These are phyloP conservation scores for Pythium insidiosum DNA, from an alignment of 352 stramenopile genomes.

Conservation along the genomic window DNA sequence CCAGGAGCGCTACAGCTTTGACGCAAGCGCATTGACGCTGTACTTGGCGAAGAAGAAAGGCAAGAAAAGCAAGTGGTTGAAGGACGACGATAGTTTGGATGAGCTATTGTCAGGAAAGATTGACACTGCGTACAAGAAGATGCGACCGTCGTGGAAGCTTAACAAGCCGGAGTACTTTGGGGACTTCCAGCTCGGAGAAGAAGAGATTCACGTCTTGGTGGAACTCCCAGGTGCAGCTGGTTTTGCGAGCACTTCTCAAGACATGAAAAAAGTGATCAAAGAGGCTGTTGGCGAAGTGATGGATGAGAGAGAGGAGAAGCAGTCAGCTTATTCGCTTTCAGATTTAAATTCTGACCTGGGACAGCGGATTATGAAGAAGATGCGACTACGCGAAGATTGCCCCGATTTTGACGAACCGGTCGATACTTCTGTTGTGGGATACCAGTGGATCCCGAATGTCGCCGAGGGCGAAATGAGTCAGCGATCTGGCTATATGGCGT, in stretches of 20 bases:
- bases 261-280: conserved; percentile 6
- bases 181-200: conserved; percentile 9
- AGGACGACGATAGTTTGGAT: conserved; percentile 8
- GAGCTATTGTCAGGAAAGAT: conserved; percentile 9
- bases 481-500: conserved; percentile 19
- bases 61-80: conserved; percentile 5
- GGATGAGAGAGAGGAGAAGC: conserved; percentile 6
- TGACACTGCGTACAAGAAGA: conserved; percentile 9
- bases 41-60: conserved; percentile 8
- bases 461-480: conserved; percentile 9
- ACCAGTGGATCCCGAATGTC: conserved; percentile 14
- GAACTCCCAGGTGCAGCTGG: conserved; percentile 1
- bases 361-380: conserved; percentile 10
- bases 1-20: conserved; percentile 1
- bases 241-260: conserved; percentile 1
- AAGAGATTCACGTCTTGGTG: conserved; percentile 19
- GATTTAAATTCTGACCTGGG: conserved; percentile 2
- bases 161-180: conserved; percentile 9
- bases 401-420: conserved; percentile 16
- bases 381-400: conserved; percentile 6
- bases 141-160: conserved; percentile 8
- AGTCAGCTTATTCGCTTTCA: conserved; percentile 2
- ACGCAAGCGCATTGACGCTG: conserved; percentile 3
- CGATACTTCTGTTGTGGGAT: conserved; percentile 16
- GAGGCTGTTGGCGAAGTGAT: not conserved